A percentile compares a stretch with the other conserved stretches of the same genome.
phyloP scores from a whole-genome alignment of 345 rosid genomes.

The Populus ilicifolia region DNA sequence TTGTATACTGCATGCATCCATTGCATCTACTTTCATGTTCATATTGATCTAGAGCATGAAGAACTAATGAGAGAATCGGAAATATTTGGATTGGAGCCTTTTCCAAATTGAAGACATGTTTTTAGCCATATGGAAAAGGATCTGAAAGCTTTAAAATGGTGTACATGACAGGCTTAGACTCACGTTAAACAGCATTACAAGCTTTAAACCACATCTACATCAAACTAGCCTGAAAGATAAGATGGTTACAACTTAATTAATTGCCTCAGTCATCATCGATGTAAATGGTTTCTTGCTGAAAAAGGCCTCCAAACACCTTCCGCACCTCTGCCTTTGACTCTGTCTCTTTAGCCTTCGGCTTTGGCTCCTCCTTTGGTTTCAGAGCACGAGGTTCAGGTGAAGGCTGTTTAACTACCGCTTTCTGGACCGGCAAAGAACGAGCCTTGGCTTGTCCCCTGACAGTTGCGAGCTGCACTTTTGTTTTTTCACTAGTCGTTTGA shows the following conservation, averaged over 20 bases:
- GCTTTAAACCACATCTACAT: conserved; percentile 5
- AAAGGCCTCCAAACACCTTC: conserved; percentile 83
- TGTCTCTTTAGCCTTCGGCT: conserved; percentile 28
- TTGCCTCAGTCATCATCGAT: conserved; percentile 63
- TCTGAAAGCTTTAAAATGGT: not conserved
- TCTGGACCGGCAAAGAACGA: conserved; percentile 50
- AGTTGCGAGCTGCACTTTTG: conserved; percentile 71
- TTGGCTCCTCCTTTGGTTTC: conserved; percentile 30
- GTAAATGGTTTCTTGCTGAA: conserved; percentile 86
- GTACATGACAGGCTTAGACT: not conserved
- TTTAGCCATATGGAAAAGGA: not conserved
- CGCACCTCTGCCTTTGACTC: conserved; percentile 60
- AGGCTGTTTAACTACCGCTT: conserved; percentile 51
- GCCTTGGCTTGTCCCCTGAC: conserved; percentile 87
- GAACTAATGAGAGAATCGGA: not conserved
- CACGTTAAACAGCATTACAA: not conserved
- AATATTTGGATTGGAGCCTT: not conserved
- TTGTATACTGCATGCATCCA: not conserved
- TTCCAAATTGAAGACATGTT: not conserved
- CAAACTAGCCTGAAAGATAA: not conserved
- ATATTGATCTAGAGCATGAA: not conserved
- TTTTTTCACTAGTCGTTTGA: conserved; percentile 37
- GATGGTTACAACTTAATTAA: not conserved
- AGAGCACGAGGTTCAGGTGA: conserved; percentile 12
- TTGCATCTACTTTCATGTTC: not conserved